These are phyloP conservation scores for Artemisia annua DNA, from an alignment of 129 eudicot genomes.

Conservation along the genomic window DNA sequence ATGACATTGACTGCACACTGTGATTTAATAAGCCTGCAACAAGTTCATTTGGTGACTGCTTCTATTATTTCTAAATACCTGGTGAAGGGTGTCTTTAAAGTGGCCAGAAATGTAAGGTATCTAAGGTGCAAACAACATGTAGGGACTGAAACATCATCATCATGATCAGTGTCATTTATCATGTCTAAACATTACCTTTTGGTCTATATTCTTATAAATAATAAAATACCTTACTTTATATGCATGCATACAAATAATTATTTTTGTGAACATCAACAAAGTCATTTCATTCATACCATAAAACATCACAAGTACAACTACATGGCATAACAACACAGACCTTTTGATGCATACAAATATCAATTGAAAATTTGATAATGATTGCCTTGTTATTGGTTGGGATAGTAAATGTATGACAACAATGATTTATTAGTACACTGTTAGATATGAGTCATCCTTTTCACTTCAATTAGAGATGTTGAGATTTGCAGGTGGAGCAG, in stretches of 20 bases:
- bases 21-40: conserved; percentile 29
- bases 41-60: conserved; percentile 21
- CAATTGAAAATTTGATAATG: too few relatives aligned
- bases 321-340: too few relatives aligned
- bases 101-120: neutral
- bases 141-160: conserved; percentile 14
- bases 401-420: too few relatives aligned
- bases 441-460: too few relatives aligned
- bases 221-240: neutral
- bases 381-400: too few relatives aligned
- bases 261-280: too few relatives aligned
- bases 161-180: conserved; percentile 4
- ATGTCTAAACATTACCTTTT: neutral
- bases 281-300: too few relatives aligned
- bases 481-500: too few relatives aligned
- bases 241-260: too few relatives aligned
- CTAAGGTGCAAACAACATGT: neutral
- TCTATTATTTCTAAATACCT: conserved; percentile 7
- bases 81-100: neutral
- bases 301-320: neutral
- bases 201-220: neutral
- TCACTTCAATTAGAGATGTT: too few relatives aligned
- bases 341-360: too few relatives aligned
- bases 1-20: conserved; percentile 15
- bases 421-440: too few relatives aligned